A percentile compares a stretch with the other conserved stretches of the same genome.
phyloP scores from a whole-genome alignment of 208 protist genomes.

The Leishmania mexicana region DNA sequence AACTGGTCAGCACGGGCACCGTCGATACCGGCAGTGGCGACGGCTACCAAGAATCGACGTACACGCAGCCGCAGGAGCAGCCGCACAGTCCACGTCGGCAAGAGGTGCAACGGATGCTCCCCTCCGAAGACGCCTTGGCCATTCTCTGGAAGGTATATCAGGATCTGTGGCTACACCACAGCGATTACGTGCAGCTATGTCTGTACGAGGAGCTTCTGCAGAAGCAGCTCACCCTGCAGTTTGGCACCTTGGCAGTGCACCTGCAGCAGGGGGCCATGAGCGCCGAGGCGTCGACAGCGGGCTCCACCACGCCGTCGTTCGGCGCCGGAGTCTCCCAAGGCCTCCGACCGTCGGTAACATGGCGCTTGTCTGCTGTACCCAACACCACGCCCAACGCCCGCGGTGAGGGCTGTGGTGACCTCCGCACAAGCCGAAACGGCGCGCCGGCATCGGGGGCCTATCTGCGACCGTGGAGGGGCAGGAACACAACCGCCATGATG shows the following conservation, averaged over 20 bases:
- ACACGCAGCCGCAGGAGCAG: not conserved
- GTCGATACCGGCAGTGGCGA: no score
- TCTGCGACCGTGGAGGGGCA: not conserved
- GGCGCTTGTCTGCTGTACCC: not conserved
- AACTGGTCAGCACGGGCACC: not conserved
- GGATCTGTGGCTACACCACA: conserved; percentile 29
- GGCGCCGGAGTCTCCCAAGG: not conserved
- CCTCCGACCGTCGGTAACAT: not conserved
- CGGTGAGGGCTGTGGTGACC: not conserved
- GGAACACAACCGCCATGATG: no score
- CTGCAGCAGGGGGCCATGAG: conserved; percentile 5
- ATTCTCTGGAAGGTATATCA: conserved; percentile 16
- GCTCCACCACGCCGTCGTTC: not conserved
- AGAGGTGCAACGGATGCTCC: conserved; percentile 11
- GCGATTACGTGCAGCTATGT: conserved; percentile 30
- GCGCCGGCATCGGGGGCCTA: not conserved
- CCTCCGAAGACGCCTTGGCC: conserved; percentile 1
- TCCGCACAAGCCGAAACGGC: not conserved
- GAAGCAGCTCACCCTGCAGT: conserved; percentile 28
- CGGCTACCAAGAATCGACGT: not conserved
- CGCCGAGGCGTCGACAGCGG: not conserved
- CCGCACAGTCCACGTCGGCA: not conserved
- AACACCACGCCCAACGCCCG: not conserved
- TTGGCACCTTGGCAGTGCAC: conserved; percentile 16
- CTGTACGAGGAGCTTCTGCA: conserved; percentile 30